phyloP scores from a whole-genome alignment of 352 stramenopile species.

The Pythium myriotylum region DNA sequence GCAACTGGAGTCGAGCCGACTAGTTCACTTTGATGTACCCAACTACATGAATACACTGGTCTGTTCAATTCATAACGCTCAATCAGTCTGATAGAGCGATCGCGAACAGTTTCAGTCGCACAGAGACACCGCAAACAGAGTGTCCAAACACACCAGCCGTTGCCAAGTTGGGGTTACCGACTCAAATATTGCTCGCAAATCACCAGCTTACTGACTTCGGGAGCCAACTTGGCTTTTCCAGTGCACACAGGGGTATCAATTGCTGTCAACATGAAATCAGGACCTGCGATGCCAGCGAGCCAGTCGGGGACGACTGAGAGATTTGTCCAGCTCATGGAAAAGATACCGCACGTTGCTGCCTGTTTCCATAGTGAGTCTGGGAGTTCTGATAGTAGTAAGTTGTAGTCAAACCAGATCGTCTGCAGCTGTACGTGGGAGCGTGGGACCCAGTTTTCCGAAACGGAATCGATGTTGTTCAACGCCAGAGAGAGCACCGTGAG shows the following conservation, averaged over 20 bases:
- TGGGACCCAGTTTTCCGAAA: slow-evolving; percentile 1
- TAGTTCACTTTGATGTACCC: too few species aligned
- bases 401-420: slow-evolving; percentile 13
- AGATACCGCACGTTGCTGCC: neutral
- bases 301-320: slow-evolving; percentile 8
- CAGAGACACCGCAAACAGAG: too few species aligned
- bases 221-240: neutral
- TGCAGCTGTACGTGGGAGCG: neutral
- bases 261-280: slow-evolving; percentile 10
- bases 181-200: neutral
- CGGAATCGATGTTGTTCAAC: neutral
- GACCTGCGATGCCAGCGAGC: slow-evolving; percentile 7
- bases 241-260: slow-evolving; percentile 2
- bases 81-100: too few species aligned
- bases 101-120: too few species aligned
- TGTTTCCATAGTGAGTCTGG: slow-evolving; percentile 14
- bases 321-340: slow-evolving; percentile 4
- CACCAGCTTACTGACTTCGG: neutral
- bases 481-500: neutral
- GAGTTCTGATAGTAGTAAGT: neutral
- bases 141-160: too few species aligned
- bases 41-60: too few species aligned
- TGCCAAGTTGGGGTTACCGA: neutral
- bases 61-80: too few species aligned
- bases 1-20: too few species aligned